phyloP scores from a whole-genome alignment of 2,329 filamentous ascomycete genomes.

The Metarhizium album region DNA sequence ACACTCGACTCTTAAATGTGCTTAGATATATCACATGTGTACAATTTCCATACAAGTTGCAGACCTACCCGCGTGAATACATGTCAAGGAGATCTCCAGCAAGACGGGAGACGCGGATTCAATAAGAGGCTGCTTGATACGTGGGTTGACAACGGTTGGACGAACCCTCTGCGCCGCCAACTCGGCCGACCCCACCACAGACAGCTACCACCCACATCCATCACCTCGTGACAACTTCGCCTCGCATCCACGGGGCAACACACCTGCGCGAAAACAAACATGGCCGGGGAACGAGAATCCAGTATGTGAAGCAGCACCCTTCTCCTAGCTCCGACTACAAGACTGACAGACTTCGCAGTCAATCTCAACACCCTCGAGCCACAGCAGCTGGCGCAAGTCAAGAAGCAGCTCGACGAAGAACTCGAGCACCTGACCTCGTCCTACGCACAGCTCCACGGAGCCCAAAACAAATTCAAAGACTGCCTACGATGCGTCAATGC shows the following conservation, averaged over 20 bases:
- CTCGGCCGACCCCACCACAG: not conserved
- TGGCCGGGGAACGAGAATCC: constrained; percentile 24
- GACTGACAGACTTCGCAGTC: constrained; percentile 26
- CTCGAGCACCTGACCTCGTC: constrained; percentile 88
- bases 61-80: not conserved
- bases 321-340: not conserved
- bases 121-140: not conserved
- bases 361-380: constrained; percentile 66
- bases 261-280: constrained; percentile 9
- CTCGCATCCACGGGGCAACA: not conserved
- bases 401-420: constrained; percentile 93
- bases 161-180: not conserved
- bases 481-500: constrained; percentile 67
- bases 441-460: constrained; percentile 79
- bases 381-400: constrained; percentile 80
- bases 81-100: not conserved
- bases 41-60: not conserved
- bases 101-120: not conserved
- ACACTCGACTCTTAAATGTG: not conserved
- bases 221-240: not conserved
- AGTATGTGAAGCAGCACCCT: constrained; percentile 16
- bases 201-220: not conserved
- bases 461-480: constrained; percentile 85
- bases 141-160: not conserved
- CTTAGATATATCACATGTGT: not conserved